Base-by-base conservation (phyloP, 2,329 filamentous ascomycete genomes). In the Fusarium paranaense region DNA sequence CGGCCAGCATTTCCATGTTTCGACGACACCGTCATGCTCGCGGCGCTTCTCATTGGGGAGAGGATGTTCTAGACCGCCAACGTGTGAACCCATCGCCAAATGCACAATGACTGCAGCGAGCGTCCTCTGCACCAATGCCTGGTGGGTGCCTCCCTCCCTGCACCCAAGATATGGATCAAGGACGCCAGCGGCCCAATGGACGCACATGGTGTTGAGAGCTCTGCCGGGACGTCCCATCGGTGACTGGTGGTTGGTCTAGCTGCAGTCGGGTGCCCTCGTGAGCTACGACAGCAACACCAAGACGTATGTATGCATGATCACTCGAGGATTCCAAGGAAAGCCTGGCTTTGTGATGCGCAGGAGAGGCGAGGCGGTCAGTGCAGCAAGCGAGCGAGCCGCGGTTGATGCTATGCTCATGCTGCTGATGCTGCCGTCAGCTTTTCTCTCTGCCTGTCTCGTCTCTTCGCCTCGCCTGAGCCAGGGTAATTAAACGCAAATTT, bases 191-290 rank as follows among this genome's bases (percentile, higher is more conserved):
- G 47, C 54, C 72, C 72, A 74, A 75, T 75, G 58, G 62, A 57
- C 59, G 22, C 61, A 16, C 52, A 62, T 37, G 30, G 50, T 20
- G 58, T 52, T 30, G 47, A 52, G 32, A 59, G 58, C 50, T 47
- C 54, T 67, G 60, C 35, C 67, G 52, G 62, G 67, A 47, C 22
- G 35, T 58, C 33, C 13, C 40, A 70, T 16, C 58, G 66, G 67
- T 72, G 42, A 69, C 64, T 72, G 71, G 42, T 65, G 57, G 61
- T 70, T 54, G 50, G 50, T 64, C 67, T 70, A 66, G 64, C 72
- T 78, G 47, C 47, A 54, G 50, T 37, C 18, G 27, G 50, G 64
- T 77, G 74, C 70, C 72, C 76, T 76, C 74, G 76, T 77, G 74
- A 78, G 76, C 74, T 67, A 71, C 62, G 10, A 54, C 63, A 57